Evolutionary conservation across 768 basidiomycete species (phyloP), one percentile per base, ranked within the genome.

Genomic region (Clitopilus passeckerianus): DNA sequence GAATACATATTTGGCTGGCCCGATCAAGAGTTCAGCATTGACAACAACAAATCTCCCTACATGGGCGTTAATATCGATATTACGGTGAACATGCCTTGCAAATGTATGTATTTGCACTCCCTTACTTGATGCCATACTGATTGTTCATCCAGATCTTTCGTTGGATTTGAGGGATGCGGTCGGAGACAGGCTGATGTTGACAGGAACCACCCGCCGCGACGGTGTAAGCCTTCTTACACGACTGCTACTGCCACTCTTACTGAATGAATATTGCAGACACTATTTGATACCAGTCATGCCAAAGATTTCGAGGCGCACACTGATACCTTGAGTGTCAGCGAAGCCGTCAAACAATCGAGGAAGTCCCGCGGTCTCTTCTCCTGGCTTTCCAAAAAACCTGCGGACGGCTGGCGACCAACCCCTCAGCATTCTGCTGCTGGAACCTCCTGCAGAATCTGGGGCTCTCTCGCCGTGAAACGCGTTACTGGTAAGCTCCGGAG

Each of bases 1-100:
- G 95, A 98, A 69, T 98, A 85, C 67, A 74, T 98, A 34, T 98
- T 91, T 84, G 96, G 96, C 46, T 95, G 94, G 84, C 89, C 92
- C 6, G 90, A 92, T 68, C 87, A 88, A 65, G 86, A 89, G 68
- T 99, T 98, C 72, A 87, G 85, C 63, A 88, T 99, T 56, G 95
- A 98, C 68, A 72, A 72, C 33, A 80, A 83, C 58, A 74, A 79
- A 34, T 72, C 73, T 10, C 84, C 81, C 61, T 86, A 78, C 56
- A 77, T 99, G 78, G 84, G 86, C 64, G 79, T 99, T 64, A 98
- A 99, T 71, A 81, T 98, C 57, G 96, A 99, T 75, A 73, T 98
- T 75, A 85, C 91, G 23, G 90, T 98, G 35, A 91, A 91, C 65
- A 97, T 94, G 84, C 94, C 93, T 1, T 98, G 95, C 74, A 79